Conservation (phyloP, 257 asterid genomes). For the Lycium barbarum region DNA sequence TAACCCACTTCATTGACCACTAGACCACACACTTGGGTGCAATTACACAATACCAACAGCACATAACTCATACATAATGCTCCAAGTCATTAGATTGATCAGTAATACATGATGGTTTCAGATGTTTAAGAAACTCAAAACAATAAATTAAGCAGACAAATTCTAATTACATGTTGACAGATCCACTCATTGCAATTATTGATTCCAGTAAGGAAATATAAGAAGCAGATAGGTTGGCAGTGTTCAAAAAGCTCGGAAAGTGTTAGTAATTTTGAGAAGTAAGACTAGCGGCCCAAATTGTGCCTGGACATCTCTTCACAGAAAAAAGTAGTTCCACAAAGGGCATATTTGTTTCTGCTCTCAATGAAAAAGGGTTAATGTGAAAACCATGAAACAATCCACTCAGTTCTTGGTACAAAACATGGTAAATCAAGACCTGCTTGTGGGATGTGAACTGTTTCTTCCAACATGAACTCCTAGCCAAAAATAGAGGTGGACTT, state of each 20-base stretch:
- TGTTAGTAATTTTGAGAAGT: background rate
- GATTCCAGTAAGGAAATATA: background rate
- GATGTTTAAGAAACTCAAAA: background rate
- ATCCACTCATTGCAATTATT: background rate
- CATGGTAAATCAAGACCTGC: background rate
- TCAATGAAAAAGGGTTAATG: background rate
- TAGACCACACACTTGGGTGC: too few species aligned
- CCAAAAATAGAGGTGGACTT: background rate
- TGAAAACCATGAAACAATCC: background rate
- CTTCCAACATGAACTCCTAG: background rate
- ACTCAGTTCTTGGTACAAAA: constrained; percentile 1
- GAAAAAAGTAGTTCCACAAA: background rate
- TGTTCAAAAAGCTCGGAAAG: background rate
- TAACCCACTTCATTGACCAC: too few species aligned
- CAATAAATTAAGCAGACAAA: background rate
- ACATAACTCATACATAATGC: background rate
- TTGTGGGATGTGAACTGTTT: background rate
- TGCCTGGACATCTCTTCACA: background rate
- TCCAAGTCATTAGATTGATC: background rate
- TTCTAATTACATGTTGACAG: background rate
- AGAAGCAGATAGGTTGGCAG: constrained; percentile 7
- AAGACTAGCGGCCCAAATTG: background rate
- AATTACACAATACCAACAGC: background rate
- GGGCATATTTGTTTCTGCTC: background rate
- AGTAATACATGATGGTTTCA: constrained; percentile 2